phyloP scores from a whole-genome alignment of 2,329 filamentous ascomycete genomes.

The Penicillium frequentans region DNA sequence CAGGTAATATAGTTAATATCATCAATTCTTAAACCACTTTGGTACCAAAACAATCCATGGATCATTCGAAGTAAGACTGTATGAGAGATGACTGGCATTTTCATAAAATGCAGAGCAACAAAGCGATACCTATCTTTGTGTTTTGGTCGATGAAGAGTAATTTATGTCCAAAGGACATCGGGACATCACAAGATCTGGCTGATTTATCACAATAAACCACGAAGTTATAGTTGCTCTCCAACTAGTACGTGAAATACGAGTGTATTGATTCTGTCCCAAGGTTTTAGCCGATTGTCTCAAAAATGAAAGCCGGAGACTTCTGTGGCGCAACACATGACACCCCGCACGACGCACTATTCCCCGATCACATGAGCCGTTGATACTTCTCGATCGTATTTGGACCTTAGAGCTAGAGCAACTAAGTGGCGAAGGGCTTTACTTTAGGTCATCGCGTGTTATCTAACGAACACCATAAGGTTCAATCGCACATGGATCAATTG shows the following conservation, averaged over 20 bases:
- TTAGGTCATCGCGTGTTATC: not conserved
- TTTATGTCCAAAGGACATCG: not conserved
- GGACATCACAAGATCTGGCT: not conserved
- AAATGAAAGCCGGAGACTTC: not conserved
- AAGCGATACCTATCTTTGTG: not conserved
- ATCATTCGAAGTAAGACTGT: too few relatives aligned
- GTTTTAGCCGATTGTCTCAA: not conserved
- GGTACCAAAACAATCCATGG: too few relatives aligned
- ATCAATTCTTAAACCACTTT: too few relatives aligned
- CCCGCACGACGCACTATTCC: not conserved
- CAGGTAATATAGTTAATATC: too few relatives aligned
- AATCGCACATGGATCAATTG: not conserved
- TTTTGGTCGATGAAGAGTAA: not conserved
- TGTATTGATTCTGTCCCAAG: not conserved
- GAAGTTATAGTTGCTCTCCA: not conserved
- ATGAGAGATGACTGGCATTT: too few relatives aligned
- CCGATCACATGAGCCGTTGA: constrained; percentile 2
- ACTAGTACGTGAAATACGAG: not conserved
- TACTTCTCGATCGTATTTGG: not conserved
- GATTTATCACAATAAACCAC: not conserved
- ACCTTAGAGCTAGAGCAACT: not conserved
- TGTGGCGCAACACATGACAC: not conserved
- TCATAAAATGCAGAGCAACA: too few relatives aligned
- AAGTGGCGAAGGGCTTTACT: not conserved
- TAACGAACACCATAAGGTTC: not conserved